phyloP scores from a whole-genome alignment of 768 basidiomycete genomes.

The Xanthoconium purpureum region DNA sequence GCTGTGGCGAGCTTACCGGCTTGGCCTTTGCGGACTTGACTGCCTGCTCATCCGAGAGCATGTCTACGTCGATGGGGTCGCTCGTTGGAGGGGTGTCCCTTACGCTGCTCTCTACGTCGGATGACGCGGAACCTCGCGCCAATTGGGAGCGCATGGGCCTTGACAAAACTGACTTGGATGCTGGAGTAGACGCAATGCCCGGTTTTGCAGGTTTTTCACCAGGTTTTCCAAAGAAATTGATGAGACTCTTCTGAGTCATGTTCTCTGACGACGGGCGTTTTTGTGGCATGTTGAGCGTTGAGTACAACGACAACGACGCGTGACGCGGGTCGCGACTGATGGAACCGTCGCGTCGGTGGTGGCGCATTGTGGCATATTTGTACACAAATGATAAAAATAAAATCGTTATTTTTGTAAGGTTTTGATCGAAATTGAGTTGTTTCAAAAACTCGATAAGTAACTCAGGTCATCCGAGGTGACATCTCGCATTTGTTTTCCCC shows the following conservation, averaged over 20 bases:
- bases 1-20: constrained; percentile 30
- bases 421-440: neutral
- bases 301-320: constrained; percentile 1
- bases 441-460: neutral
- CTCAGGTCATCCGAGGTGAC: neutral
- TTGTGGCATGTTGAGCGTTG: constrained; percentile 27
- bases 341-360: constrained; percentile 14
- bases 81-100: constrained; percentile 73
- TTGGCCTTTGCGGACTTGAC: constrained; percentile 38
- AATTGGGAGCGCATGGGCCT: constrained; percentile 38
- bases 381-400: neutral
- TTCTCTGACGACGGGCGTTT: constrained; percentile 40
- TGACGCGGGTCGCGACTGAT: neutral
- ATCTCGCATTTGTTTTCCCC: neutral
- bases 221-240: constrained; percentile 58
- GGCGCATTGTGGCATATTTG: constrained; percentile 20
- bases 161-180: constrained; percentile 30
- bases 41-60: constrained; percentile 47
- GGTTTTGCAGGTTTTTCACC: constrained; percentile 25
- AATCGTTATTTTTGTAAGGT: neutral
- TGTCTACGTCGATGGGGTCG: constrained; percentile 74
- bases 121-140: constrained; percentile 40
- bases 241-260: constrained; percentile 71
- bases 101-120: constrained; percentile 46
- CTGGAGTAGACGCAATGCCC: constrained; percentile 33